phyloP scores from a whole-genome alignment of 1,139 yeast species.

The Diutina sp. region DNA sequence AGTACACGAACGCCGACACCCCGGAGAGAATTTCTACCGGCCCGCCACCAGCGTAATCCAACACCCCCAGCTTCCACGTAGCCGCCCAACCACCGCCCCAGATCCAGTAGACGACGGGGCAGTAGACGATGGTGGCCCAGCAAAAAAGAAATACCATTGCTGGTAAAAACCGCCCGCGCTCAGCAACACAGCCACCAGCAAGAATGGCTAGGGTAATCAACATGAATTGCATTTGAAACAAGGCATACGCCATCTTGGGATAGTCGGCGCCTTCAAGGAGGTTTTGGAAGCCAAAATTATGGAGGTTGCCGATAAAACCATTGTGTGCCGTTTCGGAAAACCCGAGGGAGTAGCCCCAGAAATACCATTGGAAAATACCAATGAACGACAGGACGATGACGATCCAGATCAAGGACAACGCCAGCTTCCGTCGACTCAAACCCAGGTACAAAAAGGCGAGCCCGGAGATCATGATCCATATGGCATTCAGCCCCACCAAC shows the following conservation, averaged over 20 bases:
- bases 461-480: constrained; percentile 91
- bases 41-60: constrained; percentile 97
- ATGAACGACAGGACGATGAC: constrained; percentile 63
- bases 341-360: constrained; percentile 94
- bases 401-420: constrained; percentile 80
- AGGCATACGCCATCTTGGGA: constrained; percentile 78
- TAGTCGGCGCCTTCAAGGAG: constrained; percentile 46
- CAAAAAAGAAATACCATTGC: constrained; percentile 69
- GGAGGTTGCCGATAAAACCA: constrained; percentile 77
- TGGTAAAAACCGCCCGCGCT: constrained; percentile 83
- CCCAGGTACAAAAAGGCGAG: constrained; percentile 90
- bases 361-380: constrained; percentile 89
- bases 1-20: constrained; percentile 77
- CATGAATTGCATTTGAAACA: constrained; percentile 84
- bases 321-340: constrained; percentile 67
- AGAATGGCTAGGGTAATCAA: constrained; percentile 84
- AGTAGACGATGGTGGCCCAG: constrained; percentile 87
- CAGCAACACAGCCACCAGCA: constrained; percentile 85
- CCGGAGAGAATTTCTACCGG: constrained; percentile 93
- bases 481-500: constrained; percentile 55
- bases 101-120: constrained; percentile 90
- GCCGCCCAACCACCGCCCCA: constrained; percentile 96
- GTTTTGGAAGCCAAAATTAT: constrained; percentile 68
- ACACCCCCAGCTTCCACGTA: constrained; percentile 63
- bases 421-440: constrained; percentile 81